Evolutionary conservation across 306 rosid species (phyloP).

Genomic region (Cicer judaicum): DNA sequence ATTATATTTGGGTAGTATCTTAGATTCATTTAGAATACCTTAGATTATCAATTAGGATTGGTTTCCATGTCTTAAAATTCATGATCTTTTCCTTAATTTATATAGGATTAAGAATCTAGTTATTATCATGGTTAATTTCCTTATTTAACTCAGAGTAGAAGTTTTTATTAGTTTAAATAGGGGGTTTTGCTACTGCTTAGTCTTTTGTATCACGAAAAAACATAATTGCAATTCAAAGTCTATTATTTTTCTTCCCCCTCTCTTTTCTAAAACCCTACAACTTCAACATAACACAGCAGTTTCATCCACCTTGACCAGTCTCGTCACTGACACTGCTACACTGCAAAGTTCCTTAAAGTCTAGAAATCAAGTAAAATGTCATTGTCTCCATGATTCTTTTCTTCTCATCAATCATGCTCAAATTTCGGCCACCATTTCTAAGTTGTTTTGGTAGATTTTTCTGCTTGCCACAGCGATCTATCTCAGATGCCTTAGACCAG

Average conservation of each 20-base stretch:
- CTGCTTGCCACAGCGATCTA: neutral
- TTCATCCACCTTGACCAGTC: neutral
- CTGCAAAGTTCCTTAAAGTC: neutral
- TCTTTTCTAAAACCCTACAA: neutral
- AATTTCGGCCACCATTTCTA: slow-evolving; percentile 11
- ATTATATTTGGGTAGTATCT: neutral
- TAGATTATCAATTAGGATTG: neutral
- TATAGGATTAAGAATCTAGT: slow-evolving; percentile 5
- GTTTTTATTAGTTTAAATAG: neutral
- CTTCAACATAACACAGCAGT: slow-evolving; percentile 1
- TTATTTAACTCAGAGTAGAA: neutral
- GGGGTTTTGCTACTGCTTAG: slow-evolving; percentile 1
- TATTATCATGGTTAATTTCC: slow-evolving; percentile 1
- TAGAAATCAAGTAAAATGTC: slow-evolving; percentile 9
- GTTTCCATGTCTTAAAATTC: neutral
- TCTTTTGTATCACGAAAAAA: neutral
- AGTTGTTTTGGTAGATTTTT: slow-evolving; percentile 15
- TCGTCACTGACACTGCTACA: neutral
- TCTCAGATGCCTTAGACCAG: neutral
- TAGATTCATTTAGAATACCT: neutral
- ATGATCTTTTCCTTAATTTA: neutral
- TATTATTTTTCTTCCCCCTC: slow-evolving; percentile 2
- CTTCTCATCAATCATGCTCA: neutral
- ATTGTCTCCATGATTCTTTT: slow-evolving; percentile 7
- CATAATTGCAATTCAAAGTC: neutral